These are phyloP conservation scores for Clitopilus hobsonii DNA, from an alignment of 768 basidiomycete species.

Conservation along the genomic window DNA sequence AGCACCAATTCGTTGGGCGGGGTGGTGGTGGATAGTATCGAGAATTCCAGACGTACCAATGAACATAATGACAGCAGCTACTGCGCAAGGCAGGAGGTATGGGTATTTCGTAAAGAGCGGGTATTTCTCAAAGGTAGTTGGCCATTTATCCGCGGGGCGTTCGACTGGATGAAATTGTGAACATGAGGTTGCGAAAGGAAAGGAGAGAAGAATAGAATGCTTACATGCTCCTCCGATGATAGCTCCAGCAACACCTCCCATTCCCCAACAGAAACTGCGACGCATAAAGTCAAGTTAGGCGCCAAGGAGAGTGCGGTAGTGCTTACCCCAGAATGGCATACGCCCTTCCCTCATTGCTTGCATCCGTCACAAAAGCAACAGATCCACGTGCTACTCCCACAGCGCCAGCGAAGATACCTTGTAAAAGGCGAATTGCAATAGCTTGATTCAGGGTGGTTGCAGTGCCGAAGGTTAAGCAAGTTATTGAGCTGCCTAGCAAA, in stretches of 20 bases:
- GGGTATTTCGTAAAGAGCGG: conserved; percentile 76
- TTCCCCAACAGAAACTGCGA: conserved; percentile 86
- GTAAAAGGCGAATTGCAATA: conserved; percentile 78
- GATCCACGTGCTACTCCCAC: conserved; percentile 92
- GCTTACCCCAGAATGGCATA: conserved; percentile 85
- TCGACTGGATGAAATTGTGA: conserved; percentile 50
- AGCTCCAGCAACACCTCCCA: conserved; percentile 90
- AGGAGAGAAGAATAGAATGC: conserved; percentile 21
- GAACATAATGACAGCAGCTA: conserved; percentile 75
- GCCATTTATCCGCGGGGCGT: conserved; percentile 85
- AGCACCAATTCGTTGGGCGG: conserved; percentile 3
- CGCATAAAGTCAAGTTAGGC: conserved; percentile 4
- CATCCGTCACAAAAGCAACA: conserved; percentile 83
- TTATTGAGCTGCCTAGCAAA: conserved; percentile 78
- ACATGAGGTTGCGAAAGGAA: conserved; percentile 7
- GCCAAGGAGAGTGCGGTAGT: neutral
- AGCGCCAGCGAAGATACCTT: conserved; percentile 90
- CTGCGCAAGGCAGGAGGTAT: conserved; percentile 81
- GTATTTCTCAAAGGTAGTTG: conserved; percentile 59
- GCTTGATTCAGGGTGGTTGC: conserved; percentile 74
- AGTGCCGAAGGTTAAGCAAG: conserved; percentile 76
- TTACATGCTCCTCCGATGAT: conserved; percentile 80
- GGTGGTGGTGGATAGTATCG: conserved; percentile 6
- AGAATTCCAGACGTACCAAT: conserved; percentile 54
- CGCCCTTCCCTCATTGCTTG: conserved; percentile 89